Evolutionary conservation across 257 asterid genomes (phyloP), one percentile per base, ranked within the genome.

Genomic region (Salvia miltiorrhiza): DNA sequence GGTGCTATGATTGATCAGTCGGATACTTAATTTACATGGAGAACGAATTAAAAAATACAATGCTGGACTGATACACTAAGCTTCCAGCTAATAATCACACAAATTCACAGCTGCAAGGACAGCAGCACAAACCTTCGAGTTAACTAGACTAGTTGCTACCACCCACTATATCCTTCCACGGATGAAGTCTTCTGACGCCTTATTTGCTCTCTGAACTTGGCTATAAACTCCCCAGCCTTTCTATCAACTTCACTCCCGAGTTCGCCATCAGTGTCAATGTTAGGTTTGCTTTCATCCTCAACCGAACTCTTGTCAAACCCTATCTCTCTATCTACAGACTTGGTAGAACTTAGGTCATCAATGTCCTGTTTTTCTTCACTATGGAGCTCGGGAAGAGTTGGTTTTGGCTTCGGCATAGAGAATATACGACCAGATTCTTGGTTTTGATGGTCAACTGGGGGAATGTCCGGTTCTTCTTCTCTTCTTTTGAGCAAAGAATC

Each of bases 191-290:
- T 88, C 75, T 93, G 98, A 65, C 81, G 93, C 83, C 96, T 78
- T 58, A 93, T 93, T 65, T 93, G 98, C 84, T 87, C 89, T 82
- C 88, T 85, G 73, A 93, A 90, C 82, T 88, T 93, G 55, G 98
- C 98, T 54, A 93, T 93, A 67, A 93, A 93, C 82, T 93, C 97
- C 7, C 81, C 97, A 21, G 97, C 98, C 79, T 93, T 93, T 77
- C 96, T 74, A 69, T 93, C 97, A 69, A 93, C 98, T 83, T 92
- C 97, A 56, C 95, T 88, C 66, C 93, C 96, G 28, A 85, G 80
- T 19, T 84, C 95, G 16, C 78, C 56, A 39, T 82, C 87, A 64
- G 72, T 79, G n/a, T 45, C 79, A 8, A 69, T 12, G 26, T 63
- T 64, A 4, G 63, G 56, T 65, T 59, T 74, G 5, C 66, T 60